Conservation (phyloP, 352 stramenopile species). For the Phytophthora sp. region DNA sequence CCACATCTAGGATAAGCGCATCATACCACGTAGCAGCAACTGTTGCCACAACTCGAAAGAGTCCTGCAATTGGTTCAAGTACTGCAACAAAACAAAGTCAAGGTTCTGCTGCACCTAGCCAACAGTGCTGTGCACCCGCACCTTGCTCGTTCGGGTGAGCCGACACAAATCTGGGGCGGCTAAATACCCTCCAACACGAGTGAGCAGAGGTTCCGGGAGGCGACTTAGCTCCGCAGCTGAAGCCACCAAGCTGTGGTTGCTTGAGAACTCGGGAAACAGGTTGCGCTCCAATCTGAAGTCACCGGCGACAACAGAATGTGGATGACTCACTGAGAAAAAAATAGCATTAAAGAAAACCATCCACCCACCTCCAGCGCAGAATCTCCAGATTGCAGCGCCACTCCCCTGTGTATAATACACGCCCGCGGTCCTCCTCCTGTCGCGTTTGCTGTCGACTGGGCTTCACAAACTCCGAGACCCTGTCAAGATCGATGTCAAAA, state of each 20-base stretch:
- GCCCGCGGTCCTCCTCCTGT: neutral
- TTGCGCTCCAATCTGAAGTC: slow-evolving; percentile 45
- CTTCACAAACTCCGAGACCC: slow-evolving; percentile 52
- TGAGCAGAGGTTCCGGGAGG: slow-evolving; percentile 39
- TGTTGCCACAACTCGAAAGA: slow-evolving; percentile 34
- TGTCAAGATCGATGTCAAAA: no score
- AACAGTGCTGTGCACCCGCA: slow-evolving; percentile 1
- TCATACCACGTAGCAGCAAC: slow-evolving; percentile 37
- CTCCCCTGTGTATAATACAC: slow-evolving; percentile 14
- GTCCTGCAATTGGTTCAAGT: slow-evolving; percentile 31
- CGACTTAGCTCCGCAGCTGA: slow-evolving; percentile 50
- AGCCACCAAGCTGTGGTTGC: neutral
- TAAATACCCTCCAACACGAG: slow-evolving; percentile 37
- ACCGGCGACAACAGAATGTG: neutral
- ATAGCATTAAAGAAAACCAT: neutral
- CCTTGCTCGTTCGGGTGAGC: slow-evolving; percentile 46
- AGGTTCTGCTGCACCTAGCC: neutral
- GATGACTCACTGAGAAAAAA: neutral
- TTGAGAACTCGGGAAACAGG: slow-evolving; percentile 42
- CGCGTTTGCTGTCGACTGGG: neutral
- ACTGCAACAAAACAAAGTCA: slow-evolving; percentile 23
- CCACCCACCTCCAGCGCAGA: slow-evolving; percentile 45
- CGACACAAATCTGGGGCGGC: slow-evolving; percentile 36
- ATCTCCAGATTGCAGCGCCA: slow-evolving; percentile 53
- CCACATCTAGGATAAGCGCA: neutral